Evolutionary conservation across 2,329 filamentous ascomycete genomes (phyloP).

Genomic region (Clarireedia sp.): DNA sequence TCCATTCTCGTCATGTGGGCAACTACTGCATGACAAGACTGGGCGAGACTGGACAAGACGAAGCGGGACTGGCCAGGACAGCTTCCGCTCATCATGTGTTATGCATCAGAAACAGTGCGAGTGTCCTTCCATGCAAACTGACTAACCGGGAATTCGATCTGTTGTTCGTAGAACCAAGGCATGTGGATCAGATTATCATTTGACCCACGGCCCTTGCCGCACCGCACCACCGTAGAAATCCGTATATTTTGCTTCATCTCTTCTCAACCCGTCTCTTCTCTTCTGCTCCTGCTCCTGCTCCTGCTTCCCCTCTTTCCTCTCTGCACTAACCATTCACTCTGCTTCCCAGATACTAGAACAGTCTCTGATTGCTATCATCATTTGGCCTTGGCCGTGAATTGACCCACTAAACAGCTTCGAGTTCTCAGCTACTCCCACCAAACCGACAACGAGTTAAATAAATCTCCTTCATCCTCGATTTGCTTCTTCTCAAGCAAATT

Average conservation of each 20-base stretch:
- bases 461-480: too few species aligned
- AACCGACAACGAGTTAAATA: too few species aligned
- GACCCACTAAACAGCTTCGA: conserved; percentile 2
- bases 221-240: not conserved
- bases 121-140: too few species aligned
- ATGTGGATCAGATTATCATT: conserved; percentile 1
- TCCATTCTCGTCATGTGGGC: not conserved
- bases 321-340: not conserved
- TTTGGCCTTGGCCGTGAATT: not conserved
- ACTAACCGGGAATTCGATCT: not conserved
- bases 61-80: too few species aligned
- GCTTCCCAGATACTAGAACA: not conserved
- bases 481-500: not conserved
- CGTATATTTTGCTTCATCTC: conserved; percentile 1
- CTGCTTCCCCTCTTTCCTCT: not conserved
- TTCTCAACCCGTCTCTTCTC: not conserved
- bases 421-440: not conserved
- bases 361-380: conserved; percentile 8
- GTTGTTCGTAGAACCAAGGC: not conserved
- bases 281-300: not conserved
- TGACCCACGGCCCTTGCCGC: not conserved
- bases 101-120: not conserved
- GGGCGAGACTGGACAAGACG: too few species aligned
- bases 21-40: not conserved
- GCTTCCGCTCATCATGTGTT: too few species aligned